A percentile compares a stretch with the other conserved stretches of the same genome.
These are phyloP conservation scores for Lipomyces orientalis DNA, from an alignment of 805 yeast genomes.

Conservation along the genomic window DNA sequence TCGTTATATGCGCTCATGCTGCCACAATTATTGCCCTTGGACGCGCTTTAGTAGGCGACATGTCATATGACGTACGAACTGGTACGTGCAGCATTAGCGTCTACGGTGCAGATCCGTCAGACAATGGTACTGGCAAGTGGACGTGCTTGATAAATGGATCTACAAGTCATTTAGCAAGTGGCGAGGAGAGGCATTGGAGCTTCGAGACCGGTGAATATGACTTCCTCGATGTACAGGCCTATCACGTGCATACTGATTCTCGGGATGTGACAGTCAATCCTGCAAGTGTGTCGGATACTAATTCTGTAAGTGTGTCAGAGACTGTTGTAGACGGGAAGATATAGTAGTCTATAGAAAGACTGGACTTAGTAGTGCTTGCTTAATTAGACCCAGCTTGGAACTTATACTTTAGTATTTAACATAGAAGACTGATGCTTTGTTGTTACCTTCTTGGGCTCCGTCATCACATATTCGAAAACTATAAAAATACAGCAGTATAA, in stretches of 20 bases:
- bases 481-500: too few species aligned
- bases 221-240: conserved; percentile 33
- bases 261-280: not conserved
- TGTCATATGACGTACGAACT: conserved; percentile 63
- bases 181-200: conserved; percentile 95
- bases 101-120: conserved; percentile 47
- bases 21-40: conserved; percentile 91
- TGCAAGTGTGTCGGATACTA: not conserved
- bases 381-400: not conserved
- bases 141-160: conserved; percentile 69
- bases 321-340: not conserved
- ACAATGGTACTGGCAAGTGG: conserved; percentile 57
- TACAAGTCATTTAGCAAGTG: conserved; percentile 69
- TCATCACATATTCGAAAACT: too few species aligned
- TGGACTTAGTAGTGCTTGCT: not conserved
- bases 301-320: not conserved
- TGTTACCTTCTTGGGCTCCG: too few species aligned
- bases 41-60: conserved; percentile 66
- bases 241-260: conserved; percentile 7
- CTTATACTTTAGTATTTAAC: not conserved
- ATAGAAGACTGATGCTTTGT: too few species aligned
- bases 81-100: conserved; percentile 87
- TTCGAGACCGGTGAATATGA: conserved; percentile 50
- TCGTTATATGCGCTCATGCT: conserved; percentile 88
- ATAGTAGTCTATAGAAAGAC: not conserved